Conservation (phyloP, 2,329 filamentous ascomycete species). For the Paraconiothyrium brasiliense region DNA sequence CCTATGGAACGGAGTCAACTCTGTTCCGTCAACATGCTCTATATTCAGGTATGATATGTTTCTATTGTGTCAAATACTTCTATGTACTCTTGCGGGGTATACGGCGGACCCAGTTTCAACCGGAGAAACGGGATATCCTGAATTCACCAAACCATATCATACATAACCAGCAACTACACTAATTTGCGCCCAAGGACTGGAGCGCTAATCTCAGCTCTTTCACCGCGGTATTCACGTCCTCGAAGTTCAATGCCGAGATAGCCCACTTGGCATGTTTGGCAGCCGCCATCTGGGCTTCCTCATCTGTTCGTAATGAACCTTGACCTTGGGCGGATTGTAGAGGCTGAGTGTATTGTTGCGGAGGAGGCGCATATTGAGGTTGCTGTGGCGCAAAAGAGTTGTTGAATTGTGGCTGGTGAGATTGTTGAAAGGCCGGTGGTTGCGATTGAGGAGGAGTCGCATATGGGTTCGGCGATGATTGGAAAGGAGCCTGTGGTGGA, state of each 20-base stretch:
- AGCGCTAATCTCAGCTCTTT: slow-evolving; percentile 83
- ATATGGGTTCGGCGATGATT: slow-evolving; percentile 29
- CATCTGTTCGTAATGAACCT: slow-evolving; percentile 67
- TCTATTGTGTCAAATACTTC: slow-evolving; percentile 10
- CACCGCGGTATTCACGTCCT: slow-evolving; percentile 90
- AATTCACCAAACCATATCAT: slow-evolving; percentile 14
- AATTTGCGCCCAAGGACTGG: slow-evolving; percentile 71
- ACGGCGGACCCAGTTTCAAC: slow-evolving; percentile 19
- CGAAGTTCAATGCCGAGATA: slow-evolving; percentile 95
- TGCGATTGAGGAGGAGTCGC: slow-evolving; percentile 21
- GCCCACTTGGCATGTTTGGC: slow-evolving; percentile 98
- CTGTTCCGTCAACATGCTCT: too few relatives aligned
- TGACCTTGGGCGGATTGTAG: slow-evolving; percentile 25
- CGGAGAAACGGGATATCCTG: slow-evolving; percentile 13
- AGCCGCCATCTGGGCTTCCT: slow-evolving; percentile 76
- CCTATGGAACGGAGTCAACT: neutral
- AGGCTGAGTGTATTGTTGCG: slow-evolving; percentile 22
- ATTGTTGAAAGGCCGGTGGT: slow-evolving; percentile 20
- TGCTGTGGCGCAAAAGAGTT: slow-evolving; percentile 18
- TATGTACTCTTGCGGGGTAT: slow-evolving; percentile 29
- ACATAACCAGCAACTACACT: slow-evolving; percentile 14
- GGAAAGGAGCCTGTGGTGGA: slow-evolving; percentile 34
- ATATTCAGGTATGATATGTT: neutral
- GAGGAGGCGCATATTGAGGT: slow-evolving; percentile 21
- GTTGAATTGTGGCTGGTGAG: slow-evolving; percentile 24